These are phyloP conservation scores for Arthrinium puccinioides DNA, from an alignment of 2,329 filamentous ascomycete species.

Conservation along the genomic window DNA sequence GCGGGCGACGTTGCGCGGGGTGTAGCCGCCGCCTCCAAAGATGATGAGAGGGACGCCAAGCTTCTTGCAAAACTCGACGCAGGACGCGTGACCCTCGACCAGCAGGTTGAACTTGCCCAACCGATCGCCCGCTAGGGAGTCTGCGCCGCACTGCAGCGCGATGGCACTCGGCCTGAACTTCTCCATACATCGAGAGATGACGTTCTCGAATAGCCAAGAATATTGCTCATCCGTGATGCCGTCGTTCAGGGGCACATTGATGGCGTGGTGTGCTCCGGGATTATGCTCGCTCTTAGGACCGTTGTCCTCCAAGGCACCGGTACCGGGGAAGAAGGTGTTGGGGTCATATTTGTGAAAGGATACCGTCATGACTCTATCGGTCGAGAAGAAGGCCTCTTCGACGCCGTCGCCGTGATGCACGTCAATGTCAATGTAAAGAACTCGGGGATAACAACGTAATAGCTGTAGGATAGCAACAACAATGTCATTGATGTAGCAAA, in stretches of 20 bases:
- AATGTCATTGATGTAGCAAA: slow-evolving; percentile 99
- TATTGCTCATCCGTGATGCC: slow-evolving; percentile 91
- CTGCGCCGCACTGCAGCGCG: slow-evolving; percentile 90
- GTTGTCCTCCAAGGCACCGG: slow-evolving; percentile 78
- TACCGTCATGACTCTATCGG: slow-evolving; percentile 83
- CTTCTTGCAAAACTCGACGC: slow-evolving; percentile 81
- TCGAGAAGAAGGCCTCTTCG: slow-evolving; percentile 85
- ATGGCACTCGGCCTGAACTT: slow-evolving; percentile 87
- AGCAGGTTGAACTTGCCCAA: slow-evolving; percentile 95
- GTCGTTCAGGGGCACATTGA: slow-evolving; percentile 86
- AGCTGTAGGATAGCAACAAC: slow-evolving; percentile 89
- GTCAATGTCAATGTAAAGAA: slow-evolving; percentile 92
- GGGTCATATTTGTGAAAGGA: slow-evolving; percentile 97
- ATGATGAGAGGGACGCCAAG: slow-evolving; percentile 77
- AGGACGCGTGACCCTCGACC: slow-evolving; percentile 87
- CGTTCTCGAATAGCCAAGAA: slow-evolving; percentile 71
- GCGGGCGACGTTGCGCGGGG: slow-evolving; percentile 89
- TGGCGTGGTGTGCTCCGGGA: slow-evolving; percentile 77
- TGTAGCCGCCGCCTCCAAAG: slow-evolving; percentile 93
- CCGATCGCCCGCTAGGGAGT: slow-evolving; percentile 87
- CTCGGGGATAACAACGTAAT: slow-evolving; percentile 71
- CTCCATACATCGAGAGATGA: slow-evolving; percentile 71
- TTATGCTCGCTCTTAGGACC: slow-evolving; percentile 79
- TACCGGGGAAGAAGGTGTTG: slow-evolving; percentile 78
- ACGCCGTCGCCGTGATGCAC: slow-evolving; percentile 89